Base-by-base conservation (phyloP, 306 rosid species). In the Lathyrus aphaca region DNA sequence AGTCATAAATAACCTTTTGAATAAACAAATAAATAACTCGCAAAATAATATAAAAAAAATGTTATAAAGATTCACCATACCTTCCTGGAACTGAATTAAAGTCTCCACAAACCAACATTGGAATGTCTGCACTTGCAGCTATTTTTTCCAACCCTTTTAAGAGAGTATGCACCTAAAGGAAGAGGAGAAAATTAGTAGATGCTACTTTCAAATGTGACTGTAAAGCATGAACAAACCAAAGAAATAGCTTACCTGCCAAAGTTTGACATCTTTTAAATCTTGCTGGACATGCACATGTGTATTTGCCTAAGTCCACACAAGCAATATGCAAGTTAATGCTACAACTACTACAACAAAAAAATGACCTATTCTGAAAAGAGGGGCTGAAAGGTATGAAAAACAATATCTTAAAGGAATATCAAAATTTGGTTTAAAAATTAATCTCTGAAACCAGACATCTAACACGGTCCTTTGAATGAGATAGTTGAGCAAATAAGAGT, bases 41-140 rank as follows among this genome's bases (percentile, higher is more conserved):
- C 5, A 43, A 64, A 21, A 64, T 11, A 4, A 35, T 43, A 25
- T 27, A 37, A 50, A 8, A 12, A 64, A 0, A 16, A 15, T 4
- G 15, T 50, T 10, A 37, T 56, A 23, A 53, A 63, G 3, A 46
- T 44, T 19, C 35, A 69, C 69, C 85, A 67, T 60, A 94, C 99
- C 99, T 94, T 84, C 97, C 95, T 11, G 99, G 99, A 71, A 86
- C 80, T 3, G 99, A 91, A 77, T 89, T 94, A 79, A 94, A 94
- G 72, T 94, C 97, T 66, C 99, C 99, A 79, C 99, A 94, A 73
- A 94, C 97, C 87, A 94, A 60, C 95, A 94, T 94, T n/a, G 99
- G 99, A 73, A 94, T 91, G 76, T 91, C 97, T 43, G 97, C 97
- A 69, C 95, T 91, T 56, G 90, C 89, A 59, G 97, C 95, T 72